Conservation (phyloP, 768 basidiomycete genomes). For the Steccherinum ochraceum region DNA sequence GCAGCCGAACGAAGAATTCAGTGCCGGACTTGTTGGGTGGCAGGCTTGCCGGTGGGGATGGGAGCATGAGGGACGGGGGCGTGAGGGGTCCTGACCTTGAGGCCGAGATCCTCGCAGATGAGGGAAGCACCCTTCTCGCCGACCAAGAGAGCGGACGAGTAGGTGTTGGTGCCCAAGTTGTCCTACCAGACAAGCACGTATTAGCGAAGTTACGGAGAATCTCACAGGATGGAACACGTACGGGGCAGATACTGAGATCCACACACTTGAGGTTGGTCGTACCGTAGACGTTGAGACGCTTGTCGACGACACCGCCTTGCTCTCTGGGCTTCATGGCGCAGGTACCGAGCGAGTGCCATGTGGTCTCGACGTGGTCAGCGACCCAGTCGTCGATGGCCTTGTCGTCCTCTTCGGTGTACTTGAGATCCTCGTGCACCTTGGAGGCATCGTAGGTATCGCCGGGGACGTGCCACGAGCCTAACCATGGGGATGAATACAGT, state of each 20-base stretch:
- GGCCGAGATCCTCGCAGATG: conserved; percentile 56
- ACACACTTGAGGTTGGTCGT: conserved; percentile 62
- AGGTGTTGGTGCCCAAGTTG: conserved; percentile 68
- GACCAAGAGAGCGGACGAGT: conserved; percentile 62
- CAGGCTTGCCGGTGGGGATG: conserved; percentile 20
- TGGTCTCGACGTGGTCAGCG: conserved; percentile 67
- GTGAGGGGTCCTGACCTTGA: conserved; percentile 57
- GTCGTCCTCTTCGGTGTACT: conserved; percentile 64
- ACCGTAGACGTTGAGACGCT: conserved; percentile 56
- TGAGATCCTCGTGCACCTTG: conserved; percentile 59
- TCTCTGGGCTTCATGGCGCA: conserved; percentile 61
- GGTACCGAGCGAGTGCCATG: conserved; percentile 65
- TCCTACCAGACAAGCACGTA: conserved; percentile 42
- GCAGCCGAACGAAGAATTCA: too few species aligned
- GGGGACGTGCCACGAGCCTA: conserved; percentile 53
- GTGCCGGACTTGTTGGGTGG: conserved; percentile 18
- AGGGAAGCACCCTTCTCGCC: conserved; percentile 65
- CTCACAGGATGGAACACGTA: too few species aligned
- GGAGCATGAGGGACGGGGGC: conserved; percentile 68
- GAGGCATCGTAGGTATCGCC: conserved; percentile 43
- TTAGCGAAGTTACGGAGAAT: not conserved
- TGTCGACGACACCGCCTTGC: conserved; percentile 62
- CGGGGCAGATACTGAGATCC: conserved; percentile 69
- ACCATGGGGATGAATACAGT: not conserved
- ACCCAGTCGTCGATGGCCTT: conserved; percentile 69